Evolutionary conservation across 2,329 filamentous ascomycete genomes (phyloP).

Genomic region (Phyllosticta citribraziliensis): DNA sequence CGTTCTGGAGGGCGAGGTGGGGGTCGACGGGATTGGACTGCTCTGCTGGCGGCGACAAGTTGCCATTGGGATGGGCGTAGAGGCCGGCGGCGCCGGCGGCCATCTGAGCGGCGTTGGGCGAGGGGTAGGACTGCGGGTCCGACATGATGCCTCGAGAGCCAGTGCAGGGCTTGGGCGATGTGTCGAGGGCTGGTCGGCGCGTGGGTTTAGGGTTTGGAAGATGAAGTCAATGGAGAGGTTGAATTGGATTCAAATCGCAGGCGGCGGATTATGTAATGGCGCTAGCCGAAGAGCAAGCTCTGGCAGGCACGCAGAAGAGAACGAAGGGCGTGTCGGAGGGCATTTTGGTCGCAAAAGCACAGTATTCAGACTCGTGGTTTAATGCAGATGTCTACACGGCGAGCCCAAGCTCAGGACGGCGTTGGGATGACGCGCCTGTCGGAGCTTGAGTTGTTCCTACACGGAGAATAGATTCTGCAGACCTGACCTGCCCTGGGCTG

Average conservation of each 20-base stretch:
- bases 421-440: slow-evolving; percentile 7
- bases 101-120: slow-evolving; percentile 24
- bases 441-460: slow-evolving; percentile 6
- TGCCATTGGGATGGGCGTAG: slow-evolving; percentile 27
- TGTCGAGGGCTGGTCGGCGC: slow-evolving; percentile 6
- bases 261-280: slow-evolving; percentile 9
- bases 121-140: slow-evolving; percentile 18
- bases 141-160: slow-evolving; percentile 14
- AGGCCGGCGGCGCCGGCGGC: slow-evolving; percentile 21
- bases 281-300: slow-evolving; percentile 9
- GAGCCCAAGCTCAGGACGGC: slow-evolving; percentile 1
- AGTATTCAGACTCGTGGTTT: background rate
- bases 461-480: background rate
- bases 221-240: slow-evolving; percentile 16
- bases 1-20: slow-evolving; percentile 14
- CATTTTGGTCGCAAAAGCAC: slow-evolving; percentile 2
- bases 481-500: background rate
- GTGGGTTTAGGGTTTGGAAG: slow-evolving; percentile 13
- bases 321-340: background rate
- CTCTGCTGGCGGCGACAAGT: slow-evolving; percentile 14
- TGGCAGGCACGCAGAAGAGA: slow-evolving; percentile 3
- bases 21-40: slow-evolving; percentile 8
- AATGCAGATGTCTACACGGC: slow-evolving; percentile 1
- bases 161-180: slow-evolving; percentile 5
- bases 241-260: background rate